A percentile compares a stretch with the other conserved stretches of the same genome.
phyloP scores from a whole-genome alignment of 306 rosid species.

The Senna siamea region DNA sequence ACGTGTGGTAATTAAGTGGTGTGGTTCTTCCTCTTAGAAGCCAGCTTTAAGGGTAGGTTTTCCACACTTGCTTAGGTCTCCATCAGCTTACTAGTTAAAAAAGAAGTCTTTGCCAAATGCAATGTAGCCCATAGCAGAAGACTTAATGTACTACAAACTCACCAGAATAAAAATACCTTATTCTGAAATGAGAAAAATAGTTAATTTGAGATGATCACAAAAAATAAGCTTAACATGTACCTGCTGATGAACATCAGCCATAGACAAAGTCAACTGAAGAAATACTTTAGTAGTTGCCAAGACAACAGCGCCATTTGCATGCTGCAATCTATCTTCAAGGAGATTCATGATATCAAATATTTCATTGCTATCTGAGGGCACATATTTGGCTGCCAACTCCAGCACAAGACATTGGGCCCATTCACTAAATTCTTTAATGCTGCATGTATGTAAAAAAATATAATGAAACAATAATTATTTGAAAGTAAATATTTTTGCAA shows the following conservation, averaged over 20 bases:
- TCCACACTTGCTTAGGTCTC: too few relatives aligned
- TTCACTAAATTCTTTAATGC: conserved; percentile 92
- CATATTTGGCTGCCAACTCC: conserved; percentile 86
- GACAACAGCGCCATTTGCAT: conserved; percentile 99
- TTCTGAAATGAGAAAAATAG: conserved; percentile 19
- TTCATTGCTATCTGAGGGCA: conserved; percentile 83
- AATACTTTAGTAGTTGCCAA: conserved; percentile 91
- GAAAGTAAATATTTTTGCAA: conserved; percentile 19
- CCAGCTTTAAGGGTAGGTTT: too few relatives aligned
- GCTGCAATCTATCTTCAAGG: conserved; percentile 99
- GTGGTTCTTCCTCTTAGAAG: too few relatives aligned
- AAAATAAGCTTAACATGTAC: conserved; percentile 48
- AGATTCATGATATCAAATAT: conserved; percentile 98
- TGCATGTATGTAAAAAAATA: conserved; percentile 51
- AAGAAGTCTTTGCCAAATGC: conserved; percentile 33
- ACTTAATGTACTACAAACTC: conserved; percentile 6
- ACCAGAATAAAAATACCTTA: not conserved
- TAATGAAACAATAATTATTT: conserved; percentile 35
- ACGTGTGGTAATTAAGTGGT: too few relatives aligned
- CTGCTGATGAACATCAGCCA: conserved; percentile 99
- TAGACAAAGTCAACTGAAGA: conserved; percentile 93
- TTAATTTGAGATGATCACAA: conserved; percentile 19
- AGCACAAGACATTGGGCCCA: conserved; percentile 97
- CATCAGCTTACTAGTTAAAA: too few relatives aligned
- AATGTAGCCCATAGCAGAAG: conserved; percentile 3